phyloP scores from a whole-genome alignment of 495 filamentous ascomycete species.

The Xylaria intraflava region DNA sequence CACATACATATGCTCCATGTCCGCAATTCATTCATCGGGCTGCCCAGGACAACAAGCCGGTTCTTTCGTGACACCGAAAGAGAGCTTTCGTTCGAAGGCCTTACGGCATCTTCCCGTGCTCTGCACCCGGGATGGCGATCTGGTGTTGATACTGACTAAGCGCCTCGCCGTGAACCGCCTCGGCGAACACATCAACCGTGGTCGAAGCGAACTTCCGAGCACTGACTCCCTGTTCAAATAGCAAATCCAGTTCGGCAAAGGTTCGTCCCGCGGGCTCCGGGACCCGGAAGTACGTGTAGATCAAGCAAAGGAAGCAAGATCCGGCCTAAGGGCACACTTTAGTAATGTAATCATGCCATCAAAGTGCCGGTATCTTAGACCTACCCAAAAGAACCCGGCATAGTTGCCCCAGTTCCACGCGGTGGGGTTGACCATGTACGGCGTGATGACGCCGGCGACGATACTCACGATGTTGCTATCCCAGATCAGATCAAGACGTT shows the following conservation, averaged over 20 bases:
- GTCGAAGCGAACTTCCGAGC: slow-evolving; percentile 64
- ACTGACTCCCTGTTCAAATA: slow-evolving; percentile 59
- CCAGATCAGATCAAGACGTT: slow-evolving; percentile 5
- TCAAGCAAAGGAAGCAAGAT: slow-evolving; percentile 63
- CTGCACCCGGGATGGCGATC: slow-evolving; percentile 15
- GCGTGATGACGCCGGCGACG: slow-evolving; percentile 61
- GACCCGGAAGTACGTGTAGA: slow-evolving; percentile 70
- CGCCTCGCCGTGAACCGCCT: slow-evolving; percentile 46
- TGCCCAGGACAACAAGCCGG: not conserved
- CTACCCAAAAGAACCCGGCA: slow-evolving; percentile 76
- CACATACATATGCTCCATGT: not conserved
- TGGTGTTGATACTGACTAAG: slow-evolving; percentile 43
- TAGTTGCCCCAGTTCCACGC: slow-evolving; percentile 73
- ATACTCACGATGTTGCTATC: slow-evolving; percentile 61
- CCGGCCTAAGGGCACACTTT: slow-evolving; percentile 34
- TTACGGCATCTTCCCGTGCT: slow-evolving; percentile 13
- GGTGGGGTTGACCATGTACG: slow-evolving; percentile 67
- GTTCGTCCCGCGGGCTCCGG: slow-evolving; percentile 65
- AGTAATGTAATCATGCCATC: not conserved
- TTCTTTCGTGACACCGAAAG: not conserved
- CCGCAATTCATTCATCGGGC: not conserved
- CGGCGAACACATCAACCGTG: slow-evolving; percentile 60
- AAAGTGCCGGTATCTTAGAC: slow-evolving; percentile 4
- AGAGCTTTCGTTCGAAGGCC: not conserved
- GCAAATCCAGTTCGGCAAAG: slow-evolving; percentile 66